A percentile compares a stretch with the other conserved stretches of the same genome.
These are phyloP conservation scores for Podosphaera xanthii DNA, from an alignment of 2,329 filamentous ascomycete species.

Conservation along the genomic window DNA sequence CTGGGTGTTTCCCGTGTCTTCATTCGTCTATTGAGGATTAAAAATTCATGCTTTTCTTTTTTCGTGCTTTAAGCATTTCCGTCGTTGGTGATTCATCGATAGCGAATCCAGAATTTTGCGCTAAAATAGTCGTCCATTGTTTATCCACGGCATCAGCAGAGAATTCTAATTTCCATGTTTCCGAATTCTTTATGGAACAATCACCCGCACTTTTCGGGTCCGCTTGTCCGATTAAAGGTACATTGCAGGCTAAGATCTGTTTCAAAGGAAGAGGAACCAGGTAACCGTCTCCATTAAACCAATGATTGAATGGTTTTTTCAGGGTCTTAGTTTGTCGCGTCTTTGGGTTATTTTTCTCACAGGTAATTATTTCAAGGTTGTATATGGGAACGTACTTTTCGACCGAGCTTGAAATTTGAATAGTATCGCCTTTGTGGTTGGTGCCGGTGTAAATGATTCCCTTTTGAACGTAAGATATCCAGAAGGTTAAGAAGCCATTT, in stretches of 20 bases:
- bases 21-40: too few species aligned
- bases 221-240: slow-evolving; percentile 39
- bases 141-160: too few species aligned
- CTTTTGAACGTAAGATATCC: slow-evolving; percentile 68
- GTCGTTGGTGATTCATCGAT: too few species aligned
- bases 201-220: slow-evolving; percentile 30
- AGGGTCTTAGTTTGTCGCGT: slow-evolving; percentile 16
- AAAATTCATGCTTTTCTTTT: too few species aligned
- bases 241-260: slow-evolving; percentile 45
- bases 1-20: too few species aligned
- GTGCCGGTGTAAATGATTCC: slow-evolving; percentile 60
- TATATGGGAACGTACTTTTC: slow-evolving; percentile 71
- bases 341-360: slow-evolving; percentile 16
- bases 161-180: too few species aligned
- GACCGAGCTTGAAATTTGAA: slow-evolving; percentile 47
- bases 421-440: slow-evolving; percentile 40
- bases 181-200: too few species aligned
- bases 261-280: slow-evolving; percentile 61
- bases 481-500: slow-evolving; percentile 57
- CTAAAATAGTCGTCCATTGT: too few species aligned
- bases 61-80: too few species aligned
- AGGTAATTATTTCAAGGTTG: slow-evolving; percentile 38
- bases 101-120: too few species aligned
- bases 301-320: slow-evolving; percentile 42
- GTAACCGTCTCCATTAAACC: slow-evolving; percentile 52